A percentile compares a stretch with the other conserved stretches of the same genome.
These are phyloP conservation scores for Phoenix roebelenii DNA, from an alignment of 176 grass and related monocot genomes.

Conservation along the genomic window DNA sequence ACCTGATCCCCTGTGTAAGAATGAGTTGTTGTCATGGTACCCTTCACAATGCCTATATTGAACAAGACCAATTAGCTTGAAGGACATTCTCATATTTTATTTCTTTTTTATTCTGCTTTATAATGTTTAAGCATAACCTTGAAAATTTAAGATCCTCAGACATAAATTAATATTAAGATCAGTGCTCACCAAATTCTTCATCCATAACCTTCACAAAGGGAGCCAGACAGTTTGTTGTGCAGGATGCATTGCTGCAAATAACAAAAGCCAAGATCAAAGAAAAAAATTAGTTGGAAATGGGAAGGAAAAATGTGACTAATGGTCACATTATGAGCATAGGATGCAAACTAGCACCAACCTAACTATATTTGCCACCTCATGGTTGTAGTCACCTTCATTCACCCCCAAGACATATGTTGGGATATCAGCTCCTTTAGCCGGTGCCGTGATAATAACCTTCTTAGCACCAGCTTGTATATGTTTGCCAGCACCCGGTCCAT, in stretches of 20 bases:
- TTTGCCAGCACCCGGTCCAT: constrained; percentile 93
- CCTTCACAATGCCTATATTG: constrained; percentile 71
- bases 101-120: no score
- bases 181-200: constrained; percentile 70
- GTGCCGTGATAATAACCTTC: constrained; percentile 98
- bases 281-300: no score
- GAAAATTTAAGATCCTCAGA: no score
- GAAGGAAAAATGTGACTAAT: no score
- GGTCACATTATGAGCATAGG: no score
- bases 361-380: constrained; percentile 69
- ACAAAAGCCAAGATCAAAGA: neutral
- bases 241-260: constrained; percentile 79
- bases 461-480: constrained; percentile 95
- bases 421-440: constrained; percentile 94
- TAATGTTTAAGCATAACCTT: no score
- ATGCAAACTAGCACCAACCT: constrained; percentile 28
- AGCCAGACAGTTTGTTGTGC: constrained; percentile 97
- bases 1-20: constrained; percentile 97
- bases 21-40: constrained; percentile 98
- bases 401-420: constrained; percentile 90
- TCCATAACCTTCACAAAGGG: constrained; percentile 95
- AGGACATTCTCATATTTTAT: no score
- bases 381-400: constrained; percentile 86
- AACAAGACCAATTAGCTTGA: no score
- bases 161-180: neutral